phyloP scores from a whole-genome alignment of 2,329 filamentous ascomycete genomes.

The Bipolaris sorokiniana region DNA sequence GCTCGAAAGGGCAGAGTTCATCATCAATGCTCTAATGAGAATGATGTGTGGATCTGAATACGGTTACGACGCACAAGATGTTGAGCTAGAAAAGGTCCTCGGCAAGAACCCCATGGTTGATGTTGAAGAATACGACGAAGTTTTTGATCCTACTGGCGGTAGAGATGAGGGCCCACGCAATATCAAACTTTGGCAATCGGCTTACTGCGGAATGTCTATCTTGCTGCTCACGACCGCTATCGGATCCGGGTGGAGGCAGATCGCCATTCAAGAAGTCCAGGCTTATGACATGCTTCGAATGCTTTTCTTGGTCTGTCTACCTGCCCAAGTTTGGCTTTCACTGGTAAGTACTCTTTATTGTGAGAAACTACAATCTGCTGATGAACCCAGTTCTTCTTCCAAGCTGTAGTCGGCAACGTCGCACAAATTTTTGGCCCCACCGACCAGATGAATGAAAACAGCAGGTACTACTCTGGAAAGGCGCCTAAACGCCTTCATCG shows the following conservation, averaged over 20 bases:
- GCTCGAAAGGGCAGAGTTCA: slow-evolving; percentile 70
- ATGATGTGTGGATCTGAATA: slow-evolving; percentile 64
- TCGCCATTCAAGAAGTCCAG: slow-evolving; percentile 62
- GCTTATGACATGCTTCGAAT: slow-evolving; percentile 62
- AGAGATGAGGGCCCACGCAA: slow-evolving; percentile 49
- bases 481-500: slow-evolving; percentile 59
- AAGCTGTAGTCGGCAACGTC: slow-evolving; percentile 30
- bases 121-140: slow-evolving; percentile 22
- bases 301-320: slow-evolving; percentile 59
- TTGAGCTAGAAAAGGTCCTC: slow-evolving; percentile 39
- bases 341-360: slow-evolving; percentile 47
- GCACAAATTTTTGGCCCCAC: slow-evolving; percentile 74
- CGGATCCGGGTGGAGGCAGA: slow-evolving; percentile 61
- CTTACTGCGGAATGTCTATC: slow-evolving; percentile 61
- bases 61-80: slow-evolving; percentile 52
- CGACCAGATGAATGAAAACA: slow-evolving; percentile 74
- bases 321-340: slow-evolving; percentile 65
- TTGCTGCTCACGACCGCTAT: slow-evolving; percentile 60
- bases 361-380: background rate
- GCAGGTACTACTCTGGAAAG: slow-evolving; percentile 79
- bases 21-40: slow-evolving; percentile 78
- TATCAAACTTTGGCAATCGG: slow-evolving; percentile 62
- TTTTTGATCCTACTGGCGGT: slow-evolving; percentile 45
- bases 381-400: slow-evolving; percentile 41
- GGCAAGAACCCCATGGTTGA: slow-evolving; percentile 23